These are phyloP conservation scores for Leucocoprinus sp. DNA, from an alignment of 768 basidiomycete genomes.

Conservation along the genomic window DNA sequence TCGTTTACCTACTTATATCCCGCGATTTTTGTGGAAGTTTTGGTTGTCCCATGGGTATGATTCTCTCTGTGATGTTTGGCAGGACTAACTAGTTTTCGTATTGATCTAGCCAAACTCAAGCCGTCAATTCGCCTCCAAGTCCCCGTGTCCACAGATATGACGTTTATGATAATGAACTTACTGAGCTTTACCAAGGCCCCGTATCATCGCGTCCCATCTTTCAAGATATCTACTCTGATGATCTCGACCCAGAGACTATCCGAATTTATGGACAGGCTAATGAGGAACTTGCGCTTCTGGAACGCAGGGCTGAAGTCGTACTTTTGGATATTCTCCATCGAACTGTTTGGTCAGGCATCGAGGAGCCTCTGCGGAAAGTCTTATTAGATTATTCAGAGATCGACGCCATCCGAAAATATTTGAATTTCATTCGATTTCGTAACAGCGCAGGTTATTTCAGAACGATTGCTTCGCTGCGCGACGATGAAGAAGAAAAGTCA, in stretches of 20 bases:
- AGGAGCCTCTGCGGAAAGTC: conserved; percentile 16
- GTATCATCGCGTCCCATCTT: conserved; percentile 28
- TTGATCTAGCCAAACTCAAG: conserved; percentile 1
- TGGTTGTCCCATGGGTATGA: conserved; percentile 30
- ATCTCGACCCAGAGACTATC: conserved; percentile 27
- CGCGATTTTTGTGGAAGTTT: conserved; percentile 38
- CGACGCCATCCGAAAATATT: conserved; percentile 38
- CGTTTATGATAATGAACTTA: conserved; percentile 41
- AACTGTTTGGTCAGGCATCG: conserved; percentile 20
- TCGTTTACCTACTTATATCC: conserved; percentile 29
- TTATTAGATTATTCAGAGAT: conserved; percentile 22
- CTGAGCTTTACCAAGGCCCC: conserved; percentile 34
- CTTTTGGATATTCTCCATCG: conserved; percentile 28
- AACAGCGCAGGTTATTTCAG: conserved; percentile 41
- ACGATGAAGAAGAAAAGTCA: conserved; percentile 14
- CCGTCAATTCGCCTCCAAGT: conserved; percentile 2
- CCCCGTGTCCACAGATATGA: conserved; percentile 44
- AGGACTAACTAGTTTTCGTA: neutral
- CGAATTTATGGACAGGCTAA: conserved; percentile 34
- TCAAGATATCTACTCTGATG: conserved; percentile 29
- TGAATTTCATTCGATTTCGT: conserved; percentile 50
- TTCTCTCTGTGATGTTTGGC: conserved; percentile 1
- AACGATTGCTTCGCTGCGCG: conserved; percentile 25
- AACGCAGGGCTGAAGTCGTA: conserved; percentile 31
- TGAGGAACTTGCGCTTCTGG: conserved; percentile 33